Conservation (phyloP, 495 filamentous ascomycete genomes). For the Extremus antarcticus region DNA sequence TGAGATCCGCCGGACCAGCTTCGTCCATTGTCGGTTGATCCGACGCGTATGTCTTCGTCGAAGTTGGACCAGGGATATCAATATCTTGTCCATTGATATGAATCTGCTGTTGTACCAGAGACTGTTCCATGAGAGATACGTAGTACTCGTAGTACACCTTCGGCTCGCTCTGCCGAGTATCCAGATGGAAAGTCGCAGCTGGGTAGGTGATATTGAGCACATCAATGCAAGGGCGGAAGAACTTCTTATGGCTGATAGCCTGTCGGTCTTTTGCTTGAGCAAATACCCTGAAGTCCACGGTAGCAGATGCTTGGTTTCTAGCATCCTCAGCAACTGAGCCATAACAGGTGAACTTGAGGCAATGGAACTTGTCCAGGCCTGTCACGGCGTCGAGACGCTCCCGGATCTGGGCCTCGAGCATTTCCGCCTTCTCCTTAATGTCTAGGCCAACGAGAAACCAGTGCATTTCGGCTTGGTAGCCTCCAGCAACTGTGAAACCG, state of each 20-base stretch:
- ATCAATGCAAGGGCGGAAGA: constrained; percentile 32
- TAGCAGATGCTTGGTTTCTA: constrained; percentile 20
- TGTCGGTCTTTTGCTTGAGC: constrained; percentile 20
- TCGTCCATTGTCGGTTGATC: constrained; percentile 19
- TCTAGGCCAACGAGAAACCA: constrained; percentile 28
- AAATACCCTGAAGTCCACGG: constrained; percentile 23
- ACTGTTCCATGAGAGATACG: constrained; percentile 28
- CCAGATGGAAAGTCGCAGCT: constrained; percentile 31
- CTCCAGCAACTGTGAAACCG: constrained; percentile 20
- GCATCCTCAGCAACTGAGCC: constrained; percentile 13
- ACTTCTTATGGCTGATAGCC: constrained; percentile 25
- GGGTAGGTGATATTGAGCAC: constrained; percentile 29
- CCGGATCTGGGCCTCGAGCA: constrained; percentile 23
- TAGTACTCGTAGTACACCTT: constrained; percentile 30
- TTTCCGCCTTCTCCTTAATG: constrained; percentile 24
- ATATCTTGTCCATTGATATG: constrained; percentile 21
- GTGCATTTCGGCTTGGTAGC: constrained; percentile 24
- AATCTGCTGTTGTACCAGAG: constrained; percentile 23
- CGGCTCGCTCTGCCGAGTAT: constrained; percentile 26
- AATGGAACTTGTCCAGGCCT: constrained; percentile 8
- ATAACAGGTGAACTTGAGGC: constrained; percentile 17
- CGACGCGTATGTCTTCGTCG: constrained; percentile 18
- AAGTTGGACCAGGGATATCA: constrained; percentile 22
- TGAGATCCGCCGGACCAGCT: neutral
- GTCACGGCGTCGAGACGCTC: constrained; percentile 7